Evolutionary conservation across 768 basidiomycete species (phyloP).

Genomic region (Tulasnella sp.): DNA sequence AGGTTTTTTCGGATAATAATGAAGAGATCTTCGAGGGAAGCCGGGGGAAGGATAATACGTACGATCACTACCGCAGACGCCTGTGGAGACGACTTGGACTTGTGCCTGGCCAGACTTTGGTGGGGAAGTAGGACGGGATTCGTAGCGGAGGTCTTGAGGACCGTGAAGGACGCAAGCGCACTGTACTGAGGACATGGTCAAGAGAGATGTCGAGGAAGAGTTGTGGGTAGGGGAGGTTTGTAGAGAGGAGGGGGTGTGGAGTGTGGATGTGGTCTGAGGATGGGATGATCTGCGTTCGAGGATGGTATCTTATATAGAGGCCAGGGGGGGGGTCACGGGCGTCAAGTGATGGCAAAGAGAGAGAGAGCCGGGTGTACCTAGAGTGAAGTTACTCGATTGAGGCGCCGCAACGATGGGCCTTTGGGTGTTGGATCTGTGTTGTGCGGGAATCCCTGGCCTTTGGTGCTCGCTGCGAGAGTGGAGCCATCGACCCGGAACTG

Average conservation of each 20-base stretch:
- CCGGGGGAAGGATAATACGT: constrained; percentile 29
- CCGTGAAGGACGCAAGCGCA: constrained; percentile 79
- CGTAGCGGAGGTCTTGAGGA: constrained; percentile 74
- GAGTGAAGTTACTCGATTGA: not conserved
- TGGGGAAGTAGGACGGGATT: constrained; percentile 65
- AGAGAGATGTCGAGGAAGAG: constrained; percentile 42
- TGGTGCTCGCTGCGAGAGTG: not conserved
- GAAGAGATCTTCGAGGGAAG: not conserved
- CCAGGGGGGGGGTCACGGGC: not conserved
- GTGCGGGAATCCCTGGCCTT: not conserved
- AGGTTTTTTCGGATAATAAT: not conserved
- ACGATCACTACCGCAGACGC: constrained; percentile 70
- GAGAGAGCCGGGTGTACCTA: not conserved
- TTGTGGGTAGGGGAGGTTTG: not conserved
- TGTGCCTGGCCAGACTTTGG: constrained; percentile 72
- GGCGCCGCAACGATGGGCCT: constrained; percentile 6
- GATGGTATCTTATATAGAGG: constrained; percentile 14
- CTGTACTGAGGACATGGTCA: constrained; percentile 46
- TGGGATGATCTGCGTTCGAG: constrained; percentile 9
- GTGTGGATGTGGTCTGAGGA: not conserved
- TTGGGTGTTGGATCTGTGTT: constrained; percentile 1
- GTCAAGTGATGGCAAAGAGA: not conserved
- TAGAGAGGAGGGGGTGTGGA: not conserved
- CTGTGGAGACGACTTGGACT: constrained; percentile 75
- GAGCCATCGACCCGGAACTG: constrained; percentile 1